Evolutionary conservation across 2,329 filamentous ascomycete species (phyloP), one percentile per base, ranked within the genome.

Genomic region (Ophiosphaerella korrae): DNA sequence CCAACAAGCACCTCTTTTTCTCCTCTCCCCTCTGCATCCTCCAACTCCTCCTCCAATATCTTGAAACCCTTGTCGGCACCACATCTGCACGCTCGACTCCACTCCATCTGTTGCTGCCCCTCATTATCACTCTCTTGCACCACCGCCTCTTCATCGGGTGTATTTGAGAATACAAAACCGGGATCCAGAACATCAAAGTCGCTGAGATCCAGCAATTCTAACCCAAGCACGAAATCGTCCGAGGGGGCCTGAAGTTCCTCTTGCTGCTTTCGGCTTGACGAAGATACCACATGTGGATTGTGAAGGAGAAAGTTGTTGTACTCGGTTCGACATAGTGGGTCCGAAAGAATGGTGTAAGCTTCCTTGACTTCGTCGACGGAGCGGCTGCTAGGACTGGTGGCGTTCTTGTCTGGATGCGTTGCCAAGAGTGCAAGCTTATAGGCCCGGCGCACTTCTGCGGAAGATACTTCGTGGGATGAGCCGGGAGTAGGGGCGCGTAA

Each of bases 1-100:
- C 83, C 83, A 14, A 84, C 77, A 39, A 84, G 72, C 52, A 87
- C 74, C 71, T 87, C 84, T 21, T 78, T 81, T 55, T 78, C 83
- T 3, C 82, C 82, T 57, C 77, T 75, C 42, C 75, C 74, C 32
- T 72, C 75, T 60, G 82, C 80, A 52, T 68, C 67, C 51, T 79
- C 79, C 26, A 87, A 63, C 62, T 86, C 82, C 3, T 70, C 59
- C 63, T 86, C 84, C 0, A 72, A 74, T 6, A 87, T 76, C 16
- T 78, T 46, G 58, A 84, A 87, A 0, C 82, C 84, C 23, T 70
- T 72, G 26, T 79, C 76, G 53, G 81, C 79, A n/a, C 84, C 84
- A 68, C 84, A 87, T 16, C 84, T 74, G 71, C 84, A 87, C 0
- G 66, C 64, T 5, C 78, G 74, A 47, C 75, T 81, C 84, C 84